Percentiles rank a stretch among this genome's conserved stretches.
Conservation (phyloP, 1,284 basidiomycete species). For the Ganoderma lingzhi region DNA sequence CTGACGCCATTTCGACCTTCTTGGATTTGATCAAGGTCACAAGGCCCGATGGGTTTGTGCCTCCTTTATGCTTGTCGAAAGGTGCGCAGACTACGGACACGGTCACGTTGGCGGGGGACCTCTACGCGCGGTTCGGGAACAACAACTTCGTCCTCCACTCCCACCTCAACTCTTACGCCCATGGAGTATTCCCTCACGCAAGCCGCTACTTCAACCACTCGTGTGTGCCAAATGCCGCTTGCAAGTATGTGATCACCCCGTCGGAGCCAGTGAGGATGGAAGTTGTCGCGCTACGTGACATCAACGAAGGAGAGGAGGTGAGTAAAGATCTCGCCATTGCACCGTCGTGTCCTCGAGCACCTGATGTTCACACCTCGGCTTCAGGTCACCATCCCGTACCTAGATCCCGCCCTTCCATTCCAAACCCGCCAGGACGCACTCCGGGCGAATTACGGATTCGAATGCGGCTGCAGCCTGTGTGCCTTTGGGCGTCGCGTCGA, state of each 20-base stretch:
- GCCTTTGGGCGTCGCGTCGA: constrained; percentile 47
- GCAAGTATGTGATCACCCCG: constrained; percentile 58
- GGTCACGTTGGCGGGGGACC: constrained; percentile 34
- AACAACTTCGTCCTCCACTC: constrained; percentile 81
- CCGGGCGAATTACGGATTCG: constrained; percentile 70
- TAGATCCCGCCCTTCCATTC: constrained; percentile 73
- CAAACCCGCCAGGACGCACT: constrained; percentile 67
- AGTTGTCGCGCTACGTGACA: constrained; percentile 65
- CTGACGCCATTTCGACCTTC: constrained; percentile 45
- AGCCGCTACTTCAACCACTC: constrained; percentile 83
- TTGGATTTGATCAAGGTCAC: constrained; percentile 61
- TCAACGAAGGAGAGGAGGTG: constrained; percentile 70
- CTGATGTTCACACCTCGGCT: not conserved
- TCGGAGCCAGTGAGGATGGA: constrained; percentile 59
- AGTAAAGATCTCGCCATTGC: constrained; percentile 21
- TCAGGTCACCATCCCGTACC: constrained; percentile 76
- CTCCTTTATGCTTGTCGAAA: constrained; percentile 36
- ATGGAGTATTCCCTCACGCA: constrained; percentile 76
- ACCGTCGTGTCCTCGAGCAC: not conserved
- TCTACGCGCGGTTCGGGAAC: constrained; percentile 73
- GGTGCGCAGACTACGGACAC: constrained; percentile 28
- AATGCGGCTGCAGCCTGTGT: constrained; percentile 68
- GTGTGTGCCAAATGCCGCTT: constrained; percentile 75
- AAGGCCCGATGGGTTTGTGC: constrained; percentile 30
- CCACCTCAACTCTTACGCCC: constrained; percentile 68